These are phyloP conservation scores for Ligustrum vulgare DNA, from an alignment of 257 asterid species.

Conservation along the genomic window DNA sequence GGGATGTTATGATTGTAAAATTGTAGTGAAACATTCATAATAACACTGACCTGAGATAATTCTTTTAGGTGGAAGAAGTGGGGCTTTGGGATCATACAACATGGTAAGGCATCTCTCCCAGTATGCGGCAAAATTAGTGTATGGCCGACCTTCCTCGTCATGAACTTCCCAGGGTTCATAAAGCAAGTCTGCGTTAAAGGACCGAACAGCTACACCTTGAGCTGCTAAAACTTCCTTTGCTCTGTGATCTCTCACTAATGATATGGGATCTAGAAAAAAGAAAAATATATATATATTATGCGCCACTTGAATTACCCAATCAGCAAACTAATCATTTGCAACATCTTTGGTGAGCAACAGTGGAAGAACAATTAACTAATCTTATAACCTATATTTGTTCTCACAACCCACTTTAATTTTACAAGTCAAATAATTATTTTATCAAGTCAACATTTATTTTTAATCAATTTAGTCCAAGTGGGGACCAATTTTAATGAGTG, in stretches of 20 bases:
- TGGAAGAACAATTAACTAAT: not conserved
- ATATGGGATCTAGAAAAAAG: conserved; percentile 67
- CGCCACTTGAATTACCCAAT: not conserved
- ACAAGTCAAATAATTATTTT: too few species aligned
- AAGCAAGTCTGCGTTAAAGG: conserved; percentile 88
- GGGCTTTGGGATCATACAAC: conserved; percentile 87
- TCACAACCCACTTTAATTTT: too few species aligned
- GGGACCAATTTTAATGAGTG: too few species aligned
- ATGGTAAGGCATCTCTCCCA: conserved; percentile 94
- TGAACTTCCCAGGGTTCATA: conserved; percentile 93
- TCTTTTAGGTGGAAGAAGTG: conserved; percentile 87
- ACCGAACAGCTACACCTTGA: conserved; percentile 65
- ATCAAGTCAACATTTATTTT: too few species aligned
- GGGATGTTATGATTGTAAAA: not conserved
- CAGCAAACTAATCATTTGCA: not conserved
- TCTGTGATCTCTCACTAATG: conserved; percentile 85
- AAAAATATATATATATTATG: conserved; percentile 17
- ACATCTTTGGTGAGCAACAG: not conserved
- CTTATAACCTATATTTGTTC: too few species aligned
- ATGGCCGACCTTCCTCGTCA: conserved; percentile 68
- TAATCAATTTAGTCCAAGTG: too few species aligned
- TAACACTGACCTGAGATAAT: conserved; percentile 56
- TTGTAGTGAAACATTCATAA: not conserved
- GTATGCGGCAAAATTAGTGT: conserved; percentile 62
- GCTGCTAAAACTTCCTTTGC: conserved; percentile 73